phyloP scores from a whole-genome alignment of 257 asterid species.

The Solanum megistacrolobum region DNA sequence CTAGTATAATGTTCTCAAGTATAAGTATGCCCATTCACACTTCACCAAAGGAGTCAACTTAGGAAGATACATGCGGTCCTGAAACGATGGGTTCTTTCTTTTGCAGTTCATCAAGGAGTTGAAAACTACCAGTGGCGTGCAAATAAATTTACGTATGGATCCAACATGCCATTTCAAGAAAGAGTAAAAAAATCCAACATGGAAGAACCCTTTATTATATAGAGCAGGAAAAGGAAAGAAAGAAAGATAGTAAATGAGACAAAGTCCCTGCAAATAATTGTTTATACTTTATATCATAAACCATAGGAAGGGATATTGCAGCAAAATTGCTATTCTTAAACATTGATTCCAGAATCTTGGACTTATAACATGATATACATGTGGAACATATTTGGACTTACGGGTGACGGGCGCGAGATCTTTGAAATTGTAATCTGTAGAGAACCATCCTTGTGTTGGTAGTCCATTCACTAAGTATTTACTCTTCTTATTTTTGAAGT shows the following conservation, averaged over 20 bases:
- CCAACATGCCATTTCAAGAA: neutral
- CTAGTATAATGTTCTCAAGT: neutral
- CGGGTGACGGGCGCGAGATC: conserved; percentile 29
- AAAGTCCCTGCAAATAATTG: neutral
- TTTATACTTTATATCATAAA: neutral
- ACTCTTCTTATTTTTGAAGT: conserved; percentile 1
- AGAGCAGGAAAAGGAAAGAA: neutral
- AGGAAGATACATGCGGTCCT: neutral
- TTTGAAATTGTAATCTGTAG: conserved; percentile 40
- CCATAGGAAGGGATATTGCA: neutral
- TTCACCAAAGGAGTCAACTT: neutral
- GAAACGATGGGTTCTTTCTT: neutral
- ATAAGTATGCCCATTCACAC: neutral
- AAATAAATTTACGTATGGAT: neutral
- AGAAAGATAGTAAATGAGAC: neutral
- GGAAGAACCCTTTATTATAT: neutral
- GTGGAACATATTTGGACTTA: conserved; percentile 20
- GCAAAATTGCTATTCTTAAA: neutral
- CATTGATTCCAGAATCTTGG: neutral
- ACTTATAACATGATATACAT: neutral
- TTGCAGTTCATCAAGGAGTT: neutral
- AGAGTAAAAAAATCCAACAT: neutral
- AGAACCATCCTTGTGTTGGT: conserved; percentile 44
- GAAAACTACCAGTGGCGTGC: neutral
- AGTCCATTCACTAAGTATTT: conserved; percentile 46